Conservation (phyloP, 208 protist genomes). For the Borovskyia barvae region DNA sequence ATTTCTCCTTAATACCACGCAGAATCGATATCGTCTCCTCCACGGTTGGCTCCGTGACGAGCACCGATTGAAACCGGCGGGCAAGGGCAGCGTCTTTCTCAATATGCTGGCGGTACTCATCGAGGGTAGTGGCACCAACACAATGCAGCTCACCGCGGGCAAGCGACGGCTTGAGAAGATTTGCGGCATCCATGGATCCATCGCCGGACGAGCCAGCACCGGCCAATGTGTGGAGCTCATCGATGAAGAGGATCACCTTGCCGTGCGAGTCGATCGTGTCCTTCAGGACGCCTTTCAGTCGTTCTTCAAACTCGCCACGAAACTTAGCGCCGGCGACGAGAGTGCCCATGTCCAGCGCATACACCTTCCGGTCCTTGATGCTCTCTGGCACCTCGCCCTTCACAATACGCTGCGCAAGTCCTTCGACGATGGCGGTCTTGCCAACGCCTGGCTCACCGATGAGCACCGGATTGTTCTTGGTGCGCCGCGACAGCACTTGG, state of each 20-base stretch:
- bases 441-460: slow-evolving; percentile 96
- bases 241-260: slow-evolving; percentile 98
- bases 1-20: slow-evolving; percentile 93
- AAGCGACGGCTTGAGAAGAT: slow-evolving; percentile 98
- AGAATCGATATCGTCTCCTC: slow-evolving; percentile 98
- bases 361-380: slow-evolving; percentile 85
- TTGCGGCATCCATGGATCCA: slow-evolving; percentile 97
- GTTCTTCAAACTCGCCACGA: slow-evolving; percentile 99
- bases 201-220: slow-evolving; percentile 94
- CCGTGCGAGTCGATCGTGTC: slow-evolving; percentile 96
- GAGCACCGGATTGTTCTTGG: slow-evolving; percentile 99
- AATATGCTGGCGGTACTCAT: slow-evolving; percentile 97
- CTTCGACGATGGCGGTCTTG: slow-evolving; percentile 93
- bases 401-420: slow-evolving; percentile 91
- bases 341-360: slow-evolving; percentile 97
- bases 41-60: slow-evolving; percentile 95
- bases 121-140: slow-evolving; percentile 97
- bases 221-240: slow-evolving; percentile 99
- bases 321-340: slow-evolving; percentile 99
- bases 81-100: slow-evolving; percentile 98
- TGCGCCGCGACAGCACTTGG: slow-evolving; percentile 95
- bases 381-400: slow-evolving; percentile 92
- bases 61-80: slow-evolving; percentile 98
- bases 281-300: slow-evolving; percentile 98
- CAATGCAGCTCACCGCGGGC: slow-evolving; percentile 95